phyloP scores from a whole-genome alignment of 2,329 filamentous ascomycete genomes.

The Rhexocercosporidium sp. region DNA sequence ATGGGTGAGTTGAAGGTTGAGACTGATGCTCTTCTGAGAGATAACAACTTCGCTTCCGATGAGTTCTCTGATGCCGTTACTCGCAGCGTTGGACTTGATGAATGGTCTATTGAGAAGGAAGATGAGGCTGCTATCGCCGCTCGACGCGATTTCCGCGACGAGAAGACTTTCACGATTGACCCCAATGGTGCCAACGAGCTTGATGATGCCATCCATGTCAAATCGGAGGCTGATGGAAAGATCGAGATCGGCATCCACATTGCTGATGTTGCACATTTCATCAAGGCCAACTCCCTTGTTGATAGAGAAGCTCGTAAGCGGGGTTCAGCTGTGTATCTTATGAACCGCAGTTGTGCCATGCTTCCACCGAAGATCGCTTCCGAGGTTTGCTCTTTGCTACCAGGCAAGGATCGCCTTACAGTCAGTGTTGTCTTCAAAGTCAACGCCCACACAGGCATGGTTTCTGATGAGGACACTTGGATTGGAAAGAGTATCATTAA shows the following conservation, averaged over 20 bases:
- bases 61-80: constrained; percentile 97
- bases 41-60: constrained; percentile 98
- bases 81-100: constrained; percentile 88
- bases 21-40: constrained; percentile 92
- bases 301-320: constrained; percentile 98
- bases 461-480: constrained; percentile 88
- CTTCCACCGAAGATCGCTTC: constrained; percentile 84
- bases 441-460: constrained; percentile 76
- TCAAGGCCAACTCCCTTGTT: constrained; percentile 93
- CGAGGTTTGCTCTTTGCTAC: constrained; percentile 85
- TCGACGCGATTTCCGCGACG: constrained; percentile 88
- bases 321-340: constrained; percentile 91
- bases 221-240: constrained; percentile 79
- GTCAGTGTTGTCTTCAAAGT: constrained; percentile 94
- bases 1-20: constrained; percentile 98
- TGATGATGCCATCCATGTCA: constrained; percentile 92
- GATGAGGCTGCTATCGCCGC: constrained; percentile 73
- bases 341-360: constrained; percentile 82
- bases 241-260: constrained; percentile 96
- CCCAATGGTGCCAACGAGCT: constrained; percentile 86
- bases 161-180: constrained; percentile 91
- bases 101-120: constrained; percentile 88
- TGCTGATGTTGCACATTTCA: constrained; percentile 93
- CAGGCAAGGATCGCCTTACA: constrained; percentile 87
- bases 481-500: constrained; percentile 93